Percentiles rank a stretch among this genome's conserved stretches.
These are phyloP conservation scores for Bacidia gigantensis DNA, from an alignment of 495 filamentous ascomycete species.

Conservation along the genomic window DNA sequence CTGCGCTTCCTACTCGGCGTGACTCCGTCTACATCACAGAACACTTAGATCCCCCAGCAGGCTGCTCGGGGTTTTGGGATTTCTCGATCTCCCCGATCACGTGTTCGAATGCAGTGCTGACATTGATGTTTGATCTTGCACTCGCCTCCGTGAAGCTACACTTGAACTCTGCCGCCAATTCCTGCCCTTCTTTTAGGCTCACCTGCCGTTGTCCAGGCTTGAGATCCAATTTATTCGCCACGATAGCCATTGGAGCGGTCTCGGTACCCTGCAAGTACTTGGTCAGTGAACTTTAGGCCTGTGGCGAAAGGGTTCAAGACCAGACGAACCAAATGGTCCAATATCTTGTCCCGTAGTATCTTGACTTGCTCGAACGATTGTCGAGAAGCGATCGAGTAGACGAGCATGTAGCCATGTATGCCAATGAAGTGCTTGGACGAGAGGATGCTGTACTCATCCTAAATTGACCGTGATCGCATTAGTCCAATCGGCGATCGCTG, in stretches of 20 bases:
- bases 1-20: no score
- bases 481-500: conserved; percentile 1
- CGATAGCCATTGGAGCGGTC: conserved; percentile 80
- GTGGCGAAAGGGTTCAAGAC: neutral
- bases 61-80: conserved; percentile 76
- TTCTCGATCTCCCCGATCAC: conserved; percentile 95
- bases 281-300: conserved; percentile 3
- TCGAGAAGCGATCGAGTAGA: conserved; percentile 85
- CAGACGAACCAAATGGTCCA: conserved; percentile 68
- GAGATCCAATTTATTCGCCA: conserved; percentile 94
- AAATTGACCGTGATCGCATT: conserved; percentile 1
- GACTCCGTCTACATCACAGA: conserved; percentile 52
- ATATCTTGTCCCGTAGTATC: conserved; percentile 90
- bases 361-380: conserved; percentile 95
- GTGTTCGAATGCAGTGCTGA: conserved; percentile 81
- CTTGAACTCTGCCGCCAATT: conserved; percentile 68
- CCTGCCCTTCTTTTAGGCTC: conserved; percentile 64
- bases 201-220: conserved; percentile 89
- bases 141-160: conserved; percentile 93
- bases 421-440: conserved; percentile 99
- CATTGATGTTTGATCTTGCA: conserved; percentile 87
- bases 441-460: conserved; percentile 97
- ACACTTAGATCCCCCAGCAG: conserved; percentile 67
- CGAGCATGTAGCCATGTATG: conserved; percentile 97
- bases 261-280: conserved; percentile 58